phyloP scores from a whole-genome alignment of 2,329 filamentous ascomycete species.

The Fusarium scirpi region DNA sequence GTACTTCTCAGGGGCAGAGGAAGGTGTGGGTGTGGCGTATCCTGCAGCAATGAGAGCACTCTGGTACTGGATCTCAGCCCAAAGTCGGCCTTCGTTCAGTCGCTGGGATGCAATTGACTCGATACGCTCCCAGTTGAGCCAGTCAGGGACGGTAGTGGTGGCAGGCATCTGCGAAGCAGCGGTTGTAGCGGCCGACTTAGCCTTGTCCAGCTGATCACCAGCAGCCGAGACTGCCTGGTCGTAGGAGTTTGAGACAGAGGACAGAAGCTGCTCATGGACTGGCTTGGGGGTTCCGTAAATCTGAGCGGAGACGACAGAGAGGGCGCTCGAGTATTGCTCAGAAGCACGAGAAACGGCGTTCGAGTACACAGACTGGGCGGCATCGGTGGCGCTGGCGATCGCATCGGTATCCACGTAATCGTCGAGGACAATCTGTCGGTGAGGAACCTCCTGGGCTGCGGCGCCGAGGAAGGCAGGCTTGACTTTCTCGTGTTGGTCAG shows the following conservation, averaged over 20 bases:
- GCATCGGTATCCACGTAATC: constrained; percentile 57
- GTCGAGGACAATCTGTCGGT: constrained; percentile 62
- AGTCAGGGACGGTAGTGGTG: constrained; percentile 55
- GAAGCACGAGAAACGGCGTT: constrained; percentile 74
- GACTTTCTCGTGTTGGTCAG: constrained; percentile 50
- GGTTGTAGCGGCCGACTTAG: constrained; percentile 65
- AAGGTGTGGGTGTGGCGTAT: constrained; percentile 64
- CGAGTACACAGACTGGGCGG: constrained; percentile 70
- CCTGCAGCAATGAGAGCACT: constrained; percentile 75
- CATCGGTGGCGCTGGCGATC: constrained; percentile 55
- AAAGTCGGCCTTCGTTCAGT: constrained; percentile 75
- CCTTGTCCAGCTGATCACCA: constrained; percentile 67
- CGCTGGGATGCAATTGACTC: constrained; percentile 77
- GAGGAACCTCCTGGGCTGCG: constrained; percentile 63
- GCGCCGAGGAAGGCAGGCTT: constrained; percentile 64
- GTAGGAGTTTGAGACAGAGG: constrained; percentile 76
- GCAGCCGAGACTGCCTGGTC: constrained; percentile 73
- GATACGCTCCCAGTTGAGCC: constrained; percentile 62
- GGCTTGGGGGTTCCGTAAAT: constrained; percentile 77
- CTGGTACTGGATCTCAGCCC: constrained; percentile 78
- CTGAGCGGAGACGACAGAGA: constrained; percentile 74
- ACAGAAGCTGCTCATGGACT: constrained; percentile 74
- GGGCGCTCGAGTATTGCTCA: constrained; percentile 75
- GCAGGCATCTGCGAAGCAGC: constrained; percentile 62
- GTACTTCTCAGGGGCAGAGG: constrained; percentile 66